Base-by-base conservation (phyloP, 768 basidiomycete species). In the Lactarius trivialis region DNA sequence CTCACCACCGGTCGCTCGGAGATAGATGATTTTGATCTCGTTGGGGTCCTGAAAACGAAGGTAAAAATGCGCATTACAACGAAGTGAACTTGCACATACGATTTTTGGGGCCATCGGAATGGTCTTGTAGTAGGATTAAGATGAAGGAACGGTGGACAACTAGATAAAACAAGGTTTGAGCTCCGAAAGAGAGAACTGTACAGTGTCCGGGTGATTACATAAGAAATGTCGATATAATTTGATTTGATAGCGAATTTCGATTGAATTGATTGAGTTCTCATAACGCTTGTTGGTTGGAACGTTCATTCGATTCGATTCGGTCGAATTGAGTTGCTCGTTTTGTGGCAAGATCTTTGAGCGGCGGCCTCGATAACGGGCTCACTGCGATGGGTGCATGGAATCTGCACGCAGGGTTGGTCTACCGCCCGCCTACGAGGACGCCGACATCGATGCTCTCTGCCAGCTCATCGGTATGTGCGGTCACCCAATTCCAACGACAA, bases 1-100 rank as follows among this genome's bases (percentile, higher is more conserved):
- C 81, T 98, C 97, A 84, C 97, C 97, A 78, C 97, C 97, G 59
- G 93, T 97, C 57, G 93, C 93, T 70, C 96, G 85, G 75, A 98
- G 89, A 85, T 94, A 93, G 83, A 98, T 97, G 79, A 97, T 91
- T 82, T 98, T 98, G 76, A 98, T 82, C 81, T 99, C 96, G 78
- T 81, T 90, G 71, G 96, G 96, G 82, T 99, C 96, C 91, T 93
- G 72, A n/a, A 11, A 41, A 55, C 21, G 52, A 58, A 21, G 55
- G 58, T 53, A 48, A 12, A 36, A 30, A 51, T 12, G 21, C 0
- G 8, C n/a, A 28, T 3, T 5, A 49, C 37, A 17, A 7, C 52
- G 28, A 2, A 37, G 15, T n/a, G 12, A 32, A 12, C 4, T 30
- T 24, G 21, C 7, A 75, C 80, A 74, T 72, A 90, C 90, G 75